Conservation (phyloP, 2,329 filamentous ascomycete species). For the Metarhizium album region DNA sequence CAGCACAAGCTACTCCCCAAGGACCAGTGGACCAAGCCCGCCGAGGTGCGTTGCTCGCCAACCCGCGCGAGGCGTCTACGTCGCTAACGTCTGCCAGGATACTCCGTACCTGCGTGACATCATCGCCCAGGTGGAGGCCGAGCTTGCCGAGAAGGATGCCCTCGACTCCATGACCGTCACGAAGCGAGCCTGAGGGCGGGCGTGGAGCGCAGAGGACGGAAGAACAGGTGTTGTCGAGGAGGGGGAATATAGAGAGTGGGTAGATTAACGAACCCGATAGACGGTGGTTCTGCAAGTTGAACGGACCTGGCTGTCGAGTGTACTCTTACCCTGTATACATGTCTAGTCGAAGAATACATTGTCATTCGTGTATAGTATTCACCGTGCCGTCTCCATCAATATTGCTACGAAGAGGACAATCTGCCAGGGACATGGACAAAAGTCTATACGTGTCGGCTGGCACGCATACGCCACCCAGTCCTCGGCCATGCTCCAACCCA, state of each 20-base stretch:
- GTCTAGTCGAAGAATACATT: conserved; percentile 9
- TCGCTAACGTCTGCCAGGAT: conserved; percentile 27
- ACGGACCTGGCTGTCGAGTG: conserved; percentile 7
- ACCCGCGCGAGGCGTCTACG: background rate
- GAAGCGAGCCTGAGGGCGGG: conserved; percentile 33
- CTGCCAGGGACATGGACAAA: too few species aligned
- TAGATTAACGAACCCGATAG: too few species aligned
- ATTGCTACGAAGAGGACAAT: too few species aligned
- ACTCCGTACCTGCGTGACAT: conserved; percentile 42
- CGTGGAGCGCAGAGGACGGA: background rate
- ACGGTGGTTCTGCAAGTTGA: background rate
- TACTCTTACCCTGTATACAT: conserved; percentile 10
- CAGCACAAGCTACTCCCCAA: conserved; percentile 55
- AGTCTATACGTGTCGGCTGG: too few species aligned
- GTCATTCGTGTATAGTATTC: background rate
- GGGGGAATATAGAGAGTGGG: background rate
- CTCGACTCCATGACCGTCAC: conserved; percentile 40
- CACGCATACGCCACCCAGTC: too few species aligned
- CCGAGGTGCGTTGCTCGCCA: conserved; percentile 31
- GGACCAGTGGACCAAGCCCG: conserved; percentile 48
- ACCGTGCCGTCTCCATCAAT: too few species aligned
- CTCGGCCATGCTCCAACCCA: too few species aligned
- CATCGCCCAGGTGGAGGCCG: conserved; percentile 39
- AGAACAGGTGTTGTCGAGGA: background rate
- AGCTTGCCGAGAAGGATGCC: conserved; percentile 39